Percentiles rank a stretch among this genome's conserved stretches.
Conservation (phyloP, 768 basidiomycete species). For the Xerocomus brunneocitrinus region DNA sequence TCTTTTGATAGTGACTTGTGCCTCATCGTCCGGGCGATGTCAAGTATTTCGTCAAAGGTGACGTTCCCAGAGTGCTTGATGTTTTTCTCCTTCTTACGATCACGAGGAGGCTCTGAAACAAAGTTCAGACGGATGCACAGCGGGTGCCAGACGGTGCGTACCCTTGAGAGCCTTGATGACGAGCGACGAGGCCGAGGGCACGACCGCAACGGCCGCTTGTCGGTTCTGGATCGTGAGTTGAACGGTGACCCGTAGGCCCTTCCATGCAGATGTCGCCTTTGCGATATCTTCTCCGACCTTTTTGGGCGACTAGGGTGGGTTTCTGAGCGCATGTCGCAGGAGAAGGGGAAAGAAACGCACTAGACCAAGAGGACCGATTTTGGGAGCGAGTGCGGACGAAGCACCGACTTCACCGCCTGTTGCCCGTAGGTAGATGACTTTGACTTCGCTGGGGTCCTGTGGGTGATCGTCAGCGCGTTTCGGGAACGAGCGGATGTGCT, state of each 20-base stretch:
- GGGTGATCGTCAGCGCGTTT: slow-evolving; percentile 1
- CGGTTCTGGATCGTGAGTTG: slow-evolving; percentile 99
- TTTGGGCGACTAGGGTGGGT: slow-evolving; percentile 79
- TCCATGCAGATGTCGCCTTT: slow-evolving; percentile 97
- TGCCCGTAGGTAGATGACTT: slow-evolving; percentile 97
- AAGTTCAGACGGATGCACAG: neutral
- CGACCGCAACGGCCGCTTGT: slow-evolving; percentile 94
- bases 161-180: slow-evolving; percentile 98
- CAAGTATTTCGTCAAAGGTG: slow-evolving; percentile 86
- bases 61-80: slow-evolving; percentile 98
- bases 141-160: slow-evolving; percentile 33
- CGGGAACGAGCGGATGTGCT: slow-evolving; percentile 16
- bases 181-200: slow-evolving; percentile 94
- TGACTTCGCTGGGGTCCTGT: slow-evolving; percentile 97
- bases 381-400: slow-evolving; percentile 96
- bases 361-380: slow-evolving; percentile 99
- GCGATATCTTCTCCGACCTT: slow-evolving; percentile 99
- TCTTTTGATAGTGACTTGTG: slow-evolving; percentile 91
- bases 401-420: slow-evolving; percentile 99
- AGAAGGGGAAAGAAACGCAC: slow-evolving; percentile 46
- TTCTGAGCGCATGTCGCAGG: neutral
- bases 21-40: slow-evolving; percentile 95
- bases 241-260: slow-evolving; percentile 98
- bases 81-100: slow-evolving; percentile 99
- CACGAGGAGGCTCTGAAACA: slow-evolving; percentile 87